These are phyloP conservation scores for Xylaria sp. DNA, from an alignment of 2,329 filamentous ascomycete genomes.

Conservation along the genomic window DNA sequence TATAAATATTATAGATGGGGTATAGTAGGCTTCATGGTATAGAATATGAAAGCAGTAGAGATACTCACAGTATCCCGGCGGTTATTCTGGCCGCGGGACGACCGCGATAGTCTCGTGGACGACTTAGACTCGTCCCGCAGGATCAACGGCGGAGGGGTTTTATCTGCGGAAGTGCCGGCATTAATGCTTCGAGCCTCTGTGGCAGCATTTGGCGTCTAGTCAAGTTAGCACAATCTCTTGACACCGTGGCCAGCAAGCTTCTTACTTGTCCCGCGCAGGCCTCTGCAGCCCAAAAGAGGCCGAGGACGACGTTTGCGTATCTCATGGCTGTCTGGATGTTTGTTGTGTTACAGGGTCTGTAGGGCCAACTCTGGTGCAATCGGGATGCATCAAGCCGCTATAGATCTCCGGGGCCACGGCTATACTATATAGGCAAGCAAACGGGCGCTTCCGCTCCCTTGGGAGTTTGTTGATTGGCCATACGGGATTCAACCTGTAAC, in stretches of 20 bases:
- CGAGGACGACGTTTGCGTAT: conserved; percentile 5
- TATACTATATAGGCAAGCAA: conserved; percentile 23
- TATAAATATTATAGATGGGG: neutral
- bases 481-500: neutral
- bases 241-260: neutral
- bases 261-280: conserved; percentile 25
- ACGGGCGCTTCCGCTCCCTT: neutral
- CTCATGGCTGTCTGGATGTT: conserved; percentile 12
- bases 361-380: neutral
- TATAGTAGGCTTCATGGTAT: neutral
- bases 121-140: neutral
- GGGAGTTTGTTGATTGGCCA: neutral
- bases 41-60: neutral
- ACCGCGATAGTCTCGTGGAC: neutral
- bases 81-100: neutral
- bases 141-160: neutral
- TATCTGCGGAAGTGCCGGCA: neutral
- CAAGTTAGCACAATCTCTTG: neutral
- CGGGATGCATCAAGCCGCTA: neutral
- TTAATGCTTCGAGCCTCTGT: neutral
- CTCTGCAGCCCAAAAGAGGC: conserved; percentile 13
- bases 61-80: conserved; percentile 33
- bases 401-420: neutral
- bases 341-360: neutral
- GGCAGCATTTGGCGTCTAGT: neutral